Conservation (phyloP, 176 grass and related monocot species). For the Lolium perenne region DNA sequence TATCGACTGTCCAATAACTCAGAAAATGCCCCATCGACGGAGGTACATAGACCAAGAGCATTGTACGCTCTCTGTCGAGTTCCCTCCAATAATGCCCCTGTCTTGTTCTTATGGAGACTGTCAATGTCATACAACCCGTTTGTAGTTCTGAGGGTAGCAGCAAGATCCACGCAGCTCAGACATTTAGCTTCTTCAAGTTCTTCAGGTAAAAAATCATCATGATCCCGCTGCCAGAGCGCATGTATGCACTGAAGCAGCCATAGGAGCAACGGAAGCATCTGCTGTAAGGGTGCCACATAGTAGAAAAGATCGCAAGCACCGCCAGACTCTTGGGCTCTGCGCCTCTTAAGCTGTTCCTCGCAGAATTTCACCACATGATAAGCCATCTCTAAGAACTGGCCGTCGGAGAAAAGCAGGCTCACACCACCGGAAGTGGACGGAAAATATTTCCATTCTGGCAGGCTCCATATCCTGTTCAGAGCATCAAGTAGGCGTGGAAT, state of each 20-base stretch:
- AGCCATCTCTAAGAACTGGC: neutral
- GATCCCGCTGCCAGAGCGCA: conserved; percentile 43
- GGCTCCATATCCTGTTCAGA: conserved; percentile 5
- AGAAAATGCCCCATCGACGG: conserved; percentile 54
- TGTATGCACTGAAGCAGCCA: conserved; percentile 59
- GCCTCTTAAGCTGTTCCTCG: conserved; percentile 1
- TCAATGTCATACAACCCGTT: conserved; percentile 37
- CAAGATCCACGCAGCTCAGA: conserved; percentile 56
- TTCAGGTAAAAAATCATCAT: conserved; percentile 27
- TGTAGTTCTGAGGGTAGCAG: conserved; percentile 52
- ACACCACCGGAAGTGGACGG: no score
- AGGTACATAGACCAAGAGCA: conserved; percentile 58
- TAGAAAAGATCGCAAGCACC: conserved; percentile 39
- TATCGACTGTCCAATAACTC: conserved; percentile 40
- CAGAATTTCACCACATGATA: conserved; percentile 6
- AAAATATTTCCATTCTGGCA: neutral
- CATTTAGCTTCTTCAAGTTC: conserved; percentile 59
- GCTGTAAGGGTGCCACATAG: conserved; percentile 52
- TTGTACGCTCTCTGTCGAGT: conserved; percentile 69
- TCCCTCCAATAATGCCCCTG: conserved; percentile 59
- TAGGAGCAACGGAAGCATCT: conserved; percentile 60
- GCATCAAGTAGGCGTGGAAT: neutral
- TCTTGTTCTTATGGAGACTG: conserved; percentile 48
- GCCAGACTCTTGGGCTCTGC: neutral
- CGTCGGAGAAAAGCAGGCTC: neutral